Conservation (phyloP, 495 filamentous ascomycete species). For the Lasiosphaeriaceae sp. region DNA sequence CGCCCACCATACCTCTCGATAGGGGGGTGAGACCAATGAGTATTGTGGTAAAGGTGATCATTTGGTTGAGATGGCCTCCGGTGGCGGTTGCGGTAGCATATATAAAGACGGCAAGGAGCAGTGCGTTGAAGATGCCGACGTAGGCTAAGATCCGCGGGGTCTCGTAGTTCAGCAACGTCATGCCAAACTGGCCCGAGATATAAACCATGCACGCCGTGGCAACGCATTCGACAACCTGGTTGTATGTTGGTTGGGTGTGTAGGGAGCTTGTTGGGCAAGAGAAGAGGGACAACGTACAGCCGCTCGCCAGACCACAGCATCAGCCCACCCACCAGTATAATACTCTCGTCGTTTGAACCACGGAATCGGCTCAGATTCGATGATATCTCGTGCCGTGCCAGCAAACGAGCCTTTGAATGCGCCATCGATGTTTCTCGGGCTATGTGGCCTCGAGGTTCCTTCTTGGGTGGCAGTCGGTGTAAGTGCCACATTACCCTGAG, state of each 20-base stretch:
- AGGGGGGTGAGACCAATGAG: slow-evolving; percentile 47
- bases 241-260: neutral
- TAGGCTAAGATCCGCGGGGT: slow-evolving; percentile 26
- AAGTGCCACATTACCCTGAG: no score
- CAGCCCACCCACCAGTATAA: no score
- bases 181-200: slow-evolving; percentile 26
- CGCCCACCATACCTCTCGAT: slow-evolving; percentile 30
- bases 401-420: no score
- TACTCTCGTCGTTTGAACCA: no score
- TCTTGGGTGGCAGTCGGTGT: no score
- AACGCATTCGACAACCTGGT: slow-evolving; percentile 27
- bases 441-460: no score
- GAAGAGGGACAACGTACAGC: neutral
- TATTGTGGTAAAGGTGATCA: slow-evolving; percentile 50
- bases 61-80: slow-evolving; percentile 51
- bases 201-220: slow-evolving; percentile 22
- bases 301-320: slow-evolving; percentile 14
- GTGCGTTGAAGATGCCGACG: slow-evolving; percentile 42
- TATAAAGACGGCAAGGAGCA: slow-evolving; percentile 48
- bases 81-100: slow-evolving; percentile 47
- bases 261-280: neutral
- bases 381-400: no score
- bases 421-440: no score
- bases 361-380: no score
- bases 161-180: slow-evolving; percentile 26